Evolutionary conservation across 345 rosid species (phyloP), one percentile per base, ranked within the genome.

Genomic region (Dimocarpus longan): DNA sequence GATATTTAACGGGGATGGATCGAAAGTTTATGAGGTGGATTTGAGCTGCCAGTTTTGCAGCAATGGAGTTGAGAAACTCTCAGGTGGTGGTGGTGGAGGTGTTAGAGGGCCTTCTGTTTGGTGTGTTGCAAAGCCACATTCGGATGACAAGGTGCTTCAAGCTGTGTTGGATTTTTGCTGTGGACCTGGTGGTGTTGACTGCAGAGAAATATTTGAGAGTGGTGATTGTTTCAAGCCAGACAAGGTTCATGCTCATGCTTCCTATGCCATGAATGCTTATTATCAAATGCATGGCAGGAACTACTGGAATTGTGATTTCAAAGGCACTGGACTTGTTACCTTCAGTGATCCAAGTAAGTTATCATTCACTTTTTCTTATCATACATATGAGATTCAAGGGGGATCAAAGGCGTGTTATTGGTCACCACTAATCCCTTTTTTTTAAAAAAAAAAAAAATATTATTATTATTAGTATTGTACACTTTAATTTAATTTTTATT

Each of bases 261-360:
- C 93, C 6, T 88, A 73, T 76, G 91, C 93, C 80, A 89, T 91
- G 93, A 91, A 91, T 80, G 85, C 88, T 39, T 89, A 91, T 76
- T 88, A 91, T 74, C 93, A 89, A 72, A 89, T 89, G 86, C 95
- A 88, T 68, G 95, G 95, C 0, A 88, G 95, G 76, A 91, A 89
- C 78, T 89, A 91, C 72, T 91, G 95, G 95, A 91, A 91, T 77
- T 91, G 93, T 62, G 91, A 89, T 80, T 91, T 91, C 84, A 89
- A 89, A 75, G 94, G 89, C 67, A 83, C 90, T 13, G 94, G 90
- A 2, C 84, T 91, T 24, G 91, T 89, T 50, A 84, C 92, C 81
- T 91, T 91, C 87, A 80, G 86, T 44, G 94, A 91, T 80, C 91
- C 92, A 46, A 91, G 94, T 88, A 84, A 85, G 88, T 74, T 9